These are phyloP conservation scores for Vachellia pachyceras DNA, from an alignment of 306 rosid genomes.

Conservation along the genomic window DNA sequence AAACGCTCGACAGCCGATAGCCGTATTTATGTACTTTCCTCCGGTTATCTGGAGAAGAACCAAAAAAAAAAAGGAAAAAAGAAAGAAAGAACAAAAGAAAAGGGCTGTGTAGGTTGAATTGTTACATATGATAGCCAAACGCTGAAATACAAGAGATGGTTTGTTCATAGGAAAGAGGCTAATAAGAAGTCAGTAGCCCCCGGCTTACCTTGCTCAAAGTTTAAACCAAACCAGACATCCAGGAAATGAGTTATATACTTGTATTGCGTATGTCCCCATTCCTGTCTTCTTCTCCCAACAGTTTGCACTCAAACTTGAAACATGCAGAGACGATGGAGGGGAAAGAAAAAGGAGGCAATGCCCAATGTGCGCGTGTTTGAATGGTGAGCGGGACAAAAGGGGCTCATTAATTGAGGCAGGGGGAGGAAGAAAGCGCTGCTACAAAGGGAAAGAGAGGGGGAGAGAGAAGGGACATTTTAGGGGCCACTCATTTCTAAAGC, in stretches of 20 bases:
- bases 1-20: conserved; percentile 37
- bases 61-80: background rate
- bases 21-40: conserved; percentile 36
- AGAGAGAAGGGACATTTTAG: conserved; percentile 36
- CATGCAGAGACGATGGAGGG: background rate
- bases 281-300: background rate
- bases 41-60: conserved; percentile 27
- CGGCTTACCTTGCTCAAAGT: conserved; percentile 23
- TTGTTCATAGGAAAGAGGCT: conserved; percentile 37
- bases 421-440: conserved; percentile 44
- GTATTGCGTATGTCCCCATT: background rate
- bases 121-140: conserved; percentile 41
- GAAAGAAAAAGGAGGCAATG: background rate
- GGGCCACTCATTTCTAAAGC: conserved; percentile 73
- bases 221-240: background rate
- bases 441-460: background rate
- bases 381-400: conserved; percentile 42
- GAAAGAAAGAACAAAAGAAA: background rate
- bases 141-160: conserved; percentile 32
- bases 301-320: background rate
- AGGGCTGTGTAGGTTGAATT: conserved; percentile 30
- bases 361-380: conserved; percentile 36
- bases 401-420: conserved; percentile 49
- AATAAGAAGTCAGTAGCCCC: conserved; percentile 39
- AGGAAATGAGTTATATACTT: background rate